phyloP scores from a whole-genome alignment of 805 yeast species.

The Ogataea polymorpha region DNA sequence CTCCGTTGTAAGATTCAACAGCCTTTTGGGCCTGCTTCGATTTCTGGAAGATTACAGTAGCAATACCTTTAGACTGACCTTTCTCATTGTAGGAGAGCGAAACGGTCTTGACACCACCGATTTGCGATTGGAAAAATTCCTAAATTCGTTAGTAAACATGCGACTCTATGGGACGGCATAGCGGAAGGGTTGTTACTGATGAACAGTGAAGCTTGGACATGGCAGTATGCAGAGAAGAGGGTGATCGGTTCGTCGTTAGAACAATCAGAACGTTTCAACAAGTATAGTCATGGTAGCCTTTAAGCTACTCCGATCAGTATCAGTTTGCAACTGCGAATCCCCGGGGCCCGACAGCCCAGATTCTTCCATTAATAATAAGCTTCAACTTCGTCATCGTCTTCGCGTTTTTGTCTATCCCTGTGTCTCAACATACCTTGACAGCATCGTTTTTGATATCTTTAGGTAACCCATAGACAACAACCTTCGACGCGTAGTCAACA shows the following conservation, averaged over 20 bases:
- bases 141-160: slow-evolving; percentile 33
- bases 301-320: not conserved
- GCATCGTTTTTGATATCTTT: slow-evolving; percentile 80
- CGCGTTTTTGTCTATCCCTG: slow-evolving; percentile 1
- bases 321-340: slow-evolving; percentile 7
- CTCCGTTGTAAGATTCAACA: slow-evolving; percentile 81
- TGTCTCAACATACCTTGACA: slow-evolving; percentile 43
- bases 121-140: slow-evolving; percentile 86
- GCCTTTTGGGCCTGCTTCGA: slow-evolving; percentile 73
- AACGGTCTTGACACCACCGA: slow-evolving; percentile 79
- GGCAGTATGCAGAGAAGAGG: slow-evolving; percentile 2
- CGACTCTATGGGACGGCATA: slow-evolving; percentile 1
- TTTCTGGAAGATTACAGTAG: slow-evolving; percentile 74
- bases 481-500: slow-evolving; percentile 64
- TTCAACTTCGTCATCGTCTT: not conserved
- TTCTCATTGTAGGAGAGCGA: slow-evolving; percentile 76
- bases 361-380: slow-evolving; percentile 2
- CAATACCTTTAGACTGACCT: slow-evolving; percentile 90
- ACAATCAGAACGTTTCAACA: slow-evolving; percentile 6
- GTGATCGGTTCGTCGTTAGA: slow-evolving; percentile 12
- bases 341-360: slow-evolving; percentile 12
- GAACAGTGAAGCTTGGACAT: slow-evolving; percentile 5
- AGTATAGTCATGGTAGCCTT: not conserved
- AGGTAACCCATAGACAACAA: slow-evolving; percentile 64
- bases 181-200: not conserved